These are phyloP conservation scores for Ziziphus jujuba DNA, from an alignment of 306 rosid species.

Conservation along the genomic window DNA sequence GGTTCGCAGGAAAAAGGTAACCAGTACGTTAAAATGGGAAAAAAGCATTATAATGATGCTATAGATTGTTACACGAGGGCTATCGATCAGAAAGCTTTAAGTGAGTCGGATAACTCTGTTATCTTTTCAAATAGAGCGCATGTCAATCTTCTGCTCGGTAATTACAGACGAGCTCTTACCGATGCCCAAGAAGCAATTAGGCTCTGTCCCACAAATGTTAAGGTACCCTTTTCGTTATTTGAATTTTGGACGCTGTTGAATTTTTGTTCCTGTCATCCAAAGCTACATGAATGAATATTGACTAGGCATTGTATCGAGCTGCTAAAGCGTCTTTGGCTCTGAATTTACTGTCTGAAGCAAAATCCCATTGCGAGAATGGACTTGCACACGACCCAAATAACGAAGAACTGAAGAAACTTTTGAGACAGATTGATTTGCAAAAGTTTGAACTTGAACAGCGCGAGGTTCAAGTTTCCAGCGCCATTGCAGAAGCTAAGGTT, in stretches of 20 bases:
- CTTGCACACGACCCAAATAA: slow-evolving; percentile 66
- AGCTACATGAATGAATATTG: slow-evolving; percentile 22
- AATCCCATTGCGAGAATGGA: slow-evolving; percentile 59
- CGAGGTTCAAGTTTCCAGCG: slow-evolving; percentile 72
- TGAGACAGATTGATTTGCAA: slow-evolving; percentile 49
- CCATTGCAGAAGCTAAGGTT: slow-evolving; percentile 68
- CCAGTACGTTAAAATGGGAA: slow-evolving; percentile 72
- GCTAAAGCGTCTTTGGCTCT: slow-evolving; percentile 72
- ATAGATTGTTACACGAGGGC: slow-evolving; percentile 87
- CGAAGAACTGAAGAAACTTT: slow-evolving; percentile 68
- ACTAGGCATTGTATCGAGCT: slow-evolving; percentile 81
- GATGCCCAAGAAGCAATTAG: slow-evolving; percentile 79
- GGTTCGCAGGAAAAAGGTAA: slow-evolving; percentile 82
- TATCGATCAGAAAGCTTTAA: slow-evolving; percentile 64
- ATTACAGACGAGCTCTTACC: slow-evolving; percentile 74
- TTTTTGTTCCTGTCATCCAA: not conserved
- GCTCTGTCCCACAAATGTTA: slow-evolving; percentile 61
- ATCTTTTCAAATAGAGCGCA: slow-evolving; percentile 79
- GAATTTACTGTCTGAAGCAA: slow-evolving; percentile 69
- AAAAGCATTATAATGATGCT: slow-evolving; percentile 80
- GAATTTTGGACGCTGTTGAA: not conserved
- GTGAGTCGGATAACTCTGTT: slow-evolving; percentile 57
- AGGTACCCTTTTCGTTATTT: slow-evolving; percentile 46
- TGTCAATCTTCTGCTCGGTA: slow-evolving; percentile 79
- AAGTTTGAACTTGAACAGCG: slow-evolving; percentile 59